Conservation (phyloP, 176 grass and related monocot species). For the Pharus latifolius region DNA sequence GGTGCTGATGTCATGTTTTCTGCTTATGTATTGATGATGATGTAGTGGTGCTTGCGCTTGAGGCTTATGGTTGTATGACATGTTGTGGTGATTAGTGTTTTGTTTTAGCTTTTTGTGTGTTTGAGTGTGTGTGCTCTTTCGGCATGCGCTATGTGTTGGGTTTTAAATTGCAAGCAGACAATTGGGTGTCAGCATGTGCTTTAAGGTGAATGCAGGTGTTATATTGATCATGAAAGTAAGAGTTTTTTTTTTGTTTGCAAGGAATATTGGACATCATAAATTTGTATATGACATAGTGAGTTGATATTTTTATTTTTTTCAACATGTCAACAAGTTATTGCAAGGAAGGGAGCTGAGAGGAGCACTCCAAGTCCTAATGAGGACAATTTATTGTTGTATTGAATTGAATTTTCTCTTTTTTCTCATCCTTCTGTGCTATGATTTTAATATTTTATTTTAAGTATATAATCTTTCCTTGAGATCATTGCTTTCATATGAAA, state of each 20-base stretch:
- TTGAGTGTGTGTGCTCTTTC: neutral
- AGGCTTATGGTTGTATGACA: neutral
- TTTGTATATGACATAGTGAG: neutral
- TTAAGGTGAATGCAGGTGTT: neutral
- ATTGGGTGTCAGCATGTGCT: neutral
- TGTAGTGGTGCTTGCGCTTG: neutral
- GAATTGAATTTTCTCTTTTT: neutral
- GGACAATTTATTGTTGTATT: neutral
- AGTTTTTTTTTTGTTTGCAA: neutral
- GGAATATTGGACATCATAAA: neutral
- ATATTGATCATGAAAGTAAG: neutral
- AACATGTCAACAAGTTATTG: neutral
- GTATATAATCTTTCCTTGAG: neutral
- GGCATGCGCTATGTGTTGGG: neutral
- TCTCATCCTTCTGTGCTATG: neutral
- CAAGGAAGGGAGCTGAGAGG: neutral
- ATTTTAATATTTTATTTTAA: constrained; percentile 6
- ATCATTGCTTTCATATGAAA: neutral
- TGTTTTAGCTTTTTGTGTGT: neutral
- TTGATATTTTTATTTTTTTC: neutral
- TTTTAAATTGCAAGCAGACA: neutral
- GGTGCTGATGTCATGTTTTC: no score
- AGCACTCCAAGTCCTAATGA: neutral
- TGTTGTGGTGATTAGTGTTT: neutral
- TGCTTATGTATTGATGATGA: neutral